Evolutionary conservation across 495 filamentous ascomycete genomes (phyloP), one percentile per base, ranked within the genome.

Genomic region (Penicillium paradoxum): DNA sequence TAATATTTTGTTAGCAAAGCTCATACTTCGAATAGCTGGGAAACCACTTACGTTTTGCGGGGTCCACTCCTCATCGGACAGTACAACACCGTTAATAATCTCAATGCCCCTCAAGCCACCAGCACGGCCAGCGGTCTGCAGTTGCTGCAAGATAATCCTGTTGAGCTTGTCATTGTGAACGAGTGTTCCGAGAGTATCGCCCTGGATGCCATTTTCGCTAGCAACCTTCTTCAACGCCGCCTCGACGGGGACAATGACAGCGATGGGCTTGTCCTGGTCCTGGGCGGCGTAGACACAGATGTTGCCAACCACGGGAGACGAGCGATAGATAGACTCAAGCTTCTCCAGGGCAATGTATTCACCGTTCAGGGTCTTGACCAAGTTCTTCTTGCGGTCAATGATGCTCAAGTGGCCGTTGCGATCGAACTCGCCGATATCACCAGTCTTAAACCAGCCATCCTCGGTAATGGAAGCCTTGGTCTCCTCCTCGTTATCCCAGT

Each of bases 331-430:
- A 4, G 90, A 91, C 75, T 98, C 93, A 46, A 98, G 88, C 81
- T 98, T 98, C 83, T 98, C 93, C 17, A 98, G 80, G 29, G 93
- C 93, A 66, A 98, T 96, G 72, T 98, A 98, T 76, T 98, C 93
- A 63, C 93, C 93, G 65, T 91, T 90, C 50, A 88, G 77, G 2
- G 91, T 98, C 84, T 97, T 97, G 68, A 96, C 87, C 55, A 97
- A 71, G 69, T 97, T 97, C 86, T 97, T 97, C 88, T 96, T 97
- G 62, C 91, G 88, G 71, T 97, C 91, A 62, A 97, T 95, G 69
- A 97, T 87, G 62, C 79, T 82, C 45, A 97, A 73, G 64, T 95
- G 85, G 53, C 91, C 91, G 62, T 85, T 80, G 53, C 73, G 63
- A 65, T 92, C 87, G 71, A 87, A 97, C 74, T 97, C 88, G 60